Percentiles rank a stretch among this genome's conserved stretches.
Evolutionary conservation across 768 basidiomycete species (phyloP).

Genomic region (Porpolomopsis calyptriformis): DNA sequence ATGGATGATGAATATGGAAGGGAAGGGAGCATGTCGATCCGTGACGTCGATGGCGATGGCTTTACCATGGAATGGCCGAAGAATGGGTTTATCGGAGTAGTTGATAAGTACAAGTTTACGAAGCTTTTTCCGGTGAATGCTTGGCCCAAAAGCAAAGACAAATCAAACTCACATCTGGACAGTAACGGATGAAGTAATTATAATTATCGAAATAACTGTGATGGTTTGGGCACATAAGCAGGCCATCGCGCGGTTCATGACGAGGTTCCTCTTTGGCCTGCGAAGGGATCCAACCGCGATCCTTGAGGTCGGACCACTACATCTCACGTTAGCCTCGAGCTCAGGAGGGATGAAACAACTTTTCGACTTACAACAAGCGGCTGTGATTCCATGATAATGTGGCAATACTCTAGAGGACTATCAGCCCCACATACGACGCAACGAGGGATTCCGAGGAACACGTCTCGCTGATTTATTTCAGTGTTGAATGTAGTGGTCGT

Average conservation of each 20-base stretch:
- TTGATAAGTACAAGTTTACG: conserved; percentile 22
- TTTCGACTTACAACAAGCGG: conserved; percentile 8
- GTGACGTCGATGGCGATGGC: conserved; percentile 22
- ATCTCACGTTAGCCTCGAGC: conserved; percentile 9
- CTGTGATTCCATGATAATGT: conserved; percentile 11
- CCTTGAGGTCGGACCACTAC: conserved; percentile 17
- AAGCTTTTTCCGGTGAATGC: conserved; percentile 13
- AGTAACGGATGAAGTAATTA: conserved; percentile 18
- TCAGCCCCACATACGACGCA: conserved; percentile 14
- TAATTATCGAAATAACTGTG: conserved; percentile 12
- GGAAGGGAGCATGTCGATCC: conserved; percentile 21
- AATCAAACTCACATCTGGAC: conserved; percentile 17
- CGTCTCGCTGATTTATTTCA: conserved; percentile 13
- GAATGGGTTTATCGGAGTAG: conserved; percentile 11
- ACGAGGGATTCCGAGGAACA: conserved; percentile 11
- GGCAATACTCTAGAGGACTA: conserved; percentile 9
- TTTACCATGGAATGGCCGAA: conserved; percentile 23
- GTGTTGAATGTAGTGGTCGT: conserved; percentile 14
- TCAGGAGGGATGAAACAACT: conserved; percentile 7
- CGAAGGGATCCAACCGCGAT: conserved; percentile 15
- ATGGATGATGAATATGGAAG: conserved; percentile 24
- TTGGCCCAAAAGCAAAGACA: conserved; percentile 9
- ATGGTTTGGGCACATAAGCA: conserved; percentile 16
- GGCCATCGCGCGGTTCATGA: conserved; percentile 17
- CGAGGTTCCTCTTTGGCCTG: conserved; percentile 11